Evolutionary conservation across 1,284 basidiomycete genomes (phyloP), one percentile per base, ranked within the genome.

Genomic region (Peniophora sp.): DNA sequence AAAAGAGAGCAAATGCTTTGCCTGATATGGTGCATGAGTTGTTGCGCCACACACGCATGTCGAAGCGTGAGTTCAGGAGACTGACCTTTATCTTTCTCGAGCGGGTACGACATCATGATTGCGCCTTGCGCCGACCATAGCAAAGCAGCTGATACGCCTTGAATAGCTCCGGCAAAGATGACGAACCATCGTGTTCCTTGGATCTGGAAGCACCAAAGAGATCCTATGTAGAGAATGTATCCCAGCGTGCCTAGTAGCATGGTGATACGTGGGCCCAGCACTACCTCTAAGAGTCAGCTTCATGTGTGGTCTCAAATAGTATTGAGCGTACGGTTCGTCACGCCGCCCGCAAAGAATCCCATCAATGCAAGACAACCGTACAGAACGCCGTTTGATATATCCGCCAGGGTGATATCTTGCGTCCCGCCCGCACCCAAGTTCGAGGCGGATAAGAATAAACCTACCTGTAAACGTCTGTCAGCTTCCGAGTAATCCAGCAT

Each of bases 101-200:
- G 70, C 0, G 72, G 69, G 59, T 75, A 76, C 5, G 70, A 61
- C 32, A 81, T 71, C 72, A 80, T 81, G 50, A 80, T 69, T 1
- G 71, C 64, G 8, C 79, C 79, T 57, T 82, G 79, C 0, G 76
- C 75, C 11, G 76, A 73, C 77, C 77, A 79, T 11, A 83, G 66
- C 17, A 82, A 64, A n/a, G 75, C 76, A 11, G 81, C 81, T 47
- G 77, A 76, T 22, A 78, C 55, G 24, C 81, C 81, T 32, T 81
- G 73, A 42, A 82, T 61, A 3, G 74, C 78, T 10, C 79, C 79
- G 1, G 77, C 71, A 39, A 75, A 71, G 51, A 82, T 77, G 47
- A 76, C 65, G 60, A 77, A 77, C 65, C 66, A 69, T 0, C 61
- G 56, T 3, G 68, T 64, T 32, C 63, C 63, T 53, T 68, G 67